phyloP scores from a whole-genome alignment of 2,329 filamentous ascomycete species.

The Colletotrichum sp. region DNA sequence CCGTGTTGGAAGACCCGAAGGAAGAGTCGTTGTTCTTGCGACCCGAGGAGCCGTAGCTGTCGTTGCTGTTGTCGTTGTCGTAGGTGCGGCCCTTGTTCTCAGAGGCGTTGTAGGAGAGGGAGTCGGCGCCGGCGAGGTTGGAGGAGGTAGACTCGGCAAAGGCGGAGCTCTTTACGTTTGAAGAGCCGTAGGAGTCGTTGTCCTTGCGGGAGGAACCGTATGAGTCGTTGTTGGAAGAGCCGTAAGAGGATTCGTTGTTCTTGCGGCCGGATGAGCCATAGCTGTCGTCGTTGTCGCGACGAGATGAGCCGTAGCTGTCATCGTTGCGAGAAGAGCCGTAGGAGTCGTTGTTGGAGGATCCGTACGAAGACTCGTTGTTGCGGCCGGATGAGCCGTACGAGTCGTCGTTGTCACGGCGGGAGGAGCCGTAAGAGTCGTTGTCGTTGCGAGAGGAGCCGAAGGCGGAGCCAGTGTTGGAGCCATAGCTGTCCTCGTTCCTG shows the following conservation, averaged over 20 bases:
- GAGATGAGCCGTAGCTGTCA: slow-evolving; percentile 12
- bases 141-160: slow-evolving; percentile 7
- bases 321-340: slow-evolving; percentile 21
- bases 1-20: slow-evolving; percentile 3
- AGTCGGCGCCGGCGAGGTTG: slow-evolving; percentile 21
- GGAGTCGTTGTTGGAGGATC: slow-evolving; percentile 23
- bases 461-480: slow-evolving; percentile 18
- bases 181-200: slow-evolving; percentile 23
- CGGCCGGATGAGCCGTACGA: slow-evolving; percentile 13
- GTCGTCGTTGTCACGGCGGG: slow-evolving; percentile 17
- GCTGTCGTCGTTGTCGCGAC: slow-evolving; percentile 21
- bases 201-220: slow-evolving; percentile 13
- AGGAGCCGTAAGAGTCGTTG: slow-evolving; percentile 10
- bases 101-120: slow-evolving; percentile 23
- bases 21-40: slow-evolving; percentile 20
- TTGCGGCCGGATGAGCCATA: background rate
- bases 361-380: slow-evolving; percentile 21
- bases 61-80: slow-evolving; percentile 19
- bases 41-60: slow-evolving; percentile 16
- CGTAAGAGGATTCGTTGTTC: slow-evolving; percentile 16
- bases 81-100: slow-evolving; percentile 22
- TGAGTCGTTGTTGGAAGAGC: slow-evolving; percentile 22
- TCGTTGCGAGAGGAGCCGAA: slow-evolving; percentile 22
- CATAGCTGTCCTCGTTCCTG: slow-evolving; percentile 25
- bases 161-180: slow-evolving; percentile 5